Base-by-base conservation (phyloP, 495 filamentous ascomycete genomes). In the Xylaria scruposa region DNA sequence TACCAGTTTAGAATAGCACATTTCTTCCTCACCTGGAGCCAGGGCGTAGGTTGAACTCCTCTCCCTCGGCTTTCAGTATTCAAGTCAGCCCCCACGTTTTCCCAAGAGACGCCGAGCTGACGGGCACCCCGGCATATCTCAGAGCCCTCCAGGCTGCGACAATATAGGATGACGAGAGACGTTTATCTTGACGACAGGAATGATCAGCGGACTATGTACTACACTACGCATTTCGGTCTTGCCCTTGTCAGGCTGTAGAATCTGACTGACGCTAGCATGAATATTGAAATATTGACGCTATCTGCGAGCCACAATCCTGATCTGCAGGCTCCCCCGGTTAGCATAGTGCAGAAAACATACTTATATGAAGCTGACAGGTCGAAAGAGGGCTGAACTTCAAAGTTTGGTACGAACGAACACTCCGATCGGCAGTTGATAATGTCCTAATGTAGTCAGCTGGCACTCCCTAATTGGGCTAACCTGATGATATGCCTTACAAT, bases 161-260 rank as follows among this genome's bases (percentile, higher is more conserved):
- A 21, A 36, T 66, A 51, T 36, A 66, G 0, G 63, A 15, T 29
- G 46, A 13, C 1, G n/a, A 33, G 26, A 49, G 38, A 64, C 40
- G 31, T 64, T n/a, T 47, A 9, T 31, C 40, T 33, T 64, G 42
- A 40, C 26, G 61, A 64, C 15, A 56, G 26, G 3, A 33, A 64
- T 47, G 6, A 17, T 19, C 12, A 38, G 2, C 61, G 24, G 13
- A 21, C 4, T 64, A 64, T 26, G 42, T 38, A 38, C 36, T 38
- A 64, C 42, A 42, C 26, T 33, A 26, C 47, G 21, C 7, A 33
- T 31, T 64, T 64, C 51, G 19, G 19, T 17, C 31, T n/a, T 66
- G 46, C 63, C 63, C 63, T 66, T 66, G 63, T 53, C 46, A 31
- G 51, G 44, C 62, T 65, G 42, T 31, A 31, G 13, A 17, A 65